A percentile compares a stretch with the other conserved stretches of the same genome.
These are phyloP conservation scores for Phaeotremella fagi DNA, from an alignment of 768 basidiomycete species.

Conservation along the genomic window DNA sequence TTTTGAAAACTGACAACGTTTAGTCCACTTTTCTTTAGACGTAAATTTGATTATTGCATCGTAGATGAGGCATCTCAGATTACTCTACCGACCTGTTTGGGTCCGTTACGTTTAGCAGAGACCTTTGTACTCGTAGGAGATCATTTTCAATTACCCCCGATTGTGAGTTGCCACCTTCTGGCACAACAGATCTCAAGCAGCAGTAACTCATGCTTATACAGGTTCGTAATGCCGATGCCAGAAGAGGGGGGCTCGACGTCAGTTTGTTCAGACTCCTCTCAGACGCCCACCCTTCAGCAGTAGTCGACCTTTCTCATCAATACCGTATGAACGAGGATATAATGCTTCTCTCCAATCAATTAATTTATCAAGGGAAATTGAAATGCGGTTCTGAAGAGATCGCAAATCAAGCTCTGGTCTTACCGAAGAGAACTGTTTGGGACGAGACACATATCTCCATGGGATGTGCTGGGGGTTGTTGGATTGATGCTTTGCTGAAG, in stretches of 20 bases:
- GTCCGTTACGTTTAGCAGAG: constrained; percentile 82
- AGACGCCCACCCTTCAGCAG: constrained; percentile 76
- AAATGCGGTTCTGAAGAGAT: constrained; percentile 72
- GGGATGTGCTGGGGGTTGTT: constrained; percentile 55
- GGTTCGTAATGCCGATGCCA: constrained; percentile 76
- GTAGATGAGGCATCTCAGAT: constrained; percentile 98
- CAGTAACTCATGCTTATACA: constrained; percentile 37
- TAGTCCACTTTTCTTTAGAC: constrained; percentile 76
- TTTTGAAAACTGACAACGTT: not conserved
- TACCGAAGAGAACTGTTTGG: constrained; percentile 51
- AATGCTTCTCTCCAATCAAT: constrained; percentile 80
- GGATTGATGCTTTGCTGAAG: constrained; percentile 64
- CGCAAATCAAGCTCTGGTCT: constrained; percentile 57
- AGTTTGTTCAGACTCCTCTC: constrained; percentile 86
- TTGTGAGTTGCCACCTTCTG: constrained; percentile 55
- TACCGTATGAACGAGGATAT: constrained; percentile 97
- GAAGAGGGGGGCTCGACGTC: constrained; percentile 78
- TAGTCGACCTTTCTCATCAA: constrained; percentile 78
- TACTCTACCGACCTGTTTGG: constrained; percentile 89
- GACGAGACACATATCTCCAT: not conserved
- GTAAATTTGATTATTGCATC: constrained; percentile 92
- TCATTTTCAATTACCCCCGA: constrained; percentile 92
- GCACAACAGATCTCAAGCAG: not conserved
- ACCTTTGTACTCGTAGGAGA: constrained; percentile 94
- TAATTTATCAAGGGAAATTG: constrained; percentile 75